These are phyloP conservation scores for Acanthochlamys bracteata DNA, from an alignment of 106 monocot species.

Conservation along the genomic window DNA sequence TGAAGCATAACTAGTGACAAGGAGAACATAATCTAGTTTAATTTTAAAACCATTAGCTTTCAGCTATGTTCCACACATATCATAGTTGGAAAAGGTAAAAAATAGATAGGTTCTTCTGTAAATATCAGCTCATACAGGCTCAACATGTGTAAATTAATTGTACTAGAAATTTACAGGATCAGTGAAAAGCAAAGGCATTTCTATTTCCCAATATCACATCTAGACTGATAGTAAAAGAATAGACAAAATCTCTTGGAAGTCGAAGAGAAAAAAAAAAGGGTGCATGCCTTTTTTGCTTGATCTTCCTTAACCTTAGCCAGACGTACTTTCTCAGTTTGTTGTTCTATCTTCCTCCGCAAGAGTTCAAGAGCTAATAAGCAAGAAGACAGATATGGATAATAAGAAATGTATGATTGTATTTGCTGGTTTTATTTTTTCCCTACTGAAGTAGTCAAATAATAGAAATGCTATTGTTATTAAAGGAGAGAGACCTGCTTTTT, in stretches of 20 bases:
- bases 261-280: not conserved
- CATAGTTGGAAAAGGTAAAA: too few relatives aligned
- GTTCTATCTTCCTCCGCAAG: constrained; percentile 86
- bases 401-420: not conserved
- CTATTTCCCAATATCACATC: not conserved
- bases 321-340: constrained; percentile 73
- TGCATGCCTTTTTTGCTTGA: constrained; percentile 71
- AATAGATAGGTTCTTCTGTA: too few relatives aligned
- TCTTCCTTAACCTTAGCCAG: constrained; percentile 82
- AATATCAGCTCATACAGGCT: too few relatives aligned
- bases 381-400: not conserved
- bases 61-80: too few relatives aligned
- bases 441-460: not conserved
- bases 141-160: too few relatives aligned
- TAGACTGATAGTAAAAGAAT: not conserved
- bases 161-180: too few relatives aligned
- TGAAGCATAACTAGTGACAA: too few relatives aligned
- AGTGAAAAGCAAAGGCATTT: too few relatives aligned
- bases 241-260: not conserved
- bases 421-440: not conserved
- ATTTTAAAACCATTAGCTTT: too few relatives aligned
- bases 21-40: too few relatives aligned
- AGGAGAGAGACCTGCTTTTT: constrained; percentile 66
- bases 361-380: constrained; percentile 77
- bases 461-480: not conserved